Percentiles rank a stretch among this genome's conserved stretches.
Conservation (phyloP, 2,329 filamentous ascomycete genomes). For the Blastomyces gilchristii region DNA sequence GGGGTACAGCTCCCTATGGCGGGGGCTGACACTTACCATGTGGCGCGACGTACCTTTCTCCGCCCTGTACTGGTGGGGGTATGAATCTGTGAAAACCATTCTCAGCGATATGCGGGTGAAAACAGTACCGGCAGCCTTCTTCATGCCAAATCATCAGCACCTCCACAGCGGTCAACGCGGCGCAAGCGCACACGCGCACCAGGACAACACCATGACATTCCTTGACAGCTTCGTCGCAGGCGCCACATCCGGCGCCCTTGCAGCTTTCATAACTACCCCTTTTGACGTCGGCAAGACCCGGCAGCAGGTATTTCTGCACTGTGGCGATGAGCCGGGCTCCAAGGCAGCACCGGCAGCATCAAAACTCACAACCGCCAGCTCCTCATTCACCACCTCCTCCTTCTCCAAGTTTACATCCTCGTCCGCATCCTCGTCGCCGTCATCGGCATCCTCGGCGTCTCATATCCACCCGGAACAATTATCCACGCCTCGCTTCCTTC, state of each 20-base stretch:
- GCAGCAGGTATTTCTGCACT: slow-evolving; percentile 69
- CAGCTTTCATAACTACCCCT: slow-evolving; percentile 81
- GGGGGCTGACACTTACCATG: slow-evolving; percentile 77
- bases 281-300: slow-evolving; percentile 97
- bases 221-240: slow-evolving; percentile 83
- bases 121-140: slow-evolving; percentile 19
- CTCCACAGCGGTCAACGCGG: slow-evolving; percentile 30
- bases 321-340: slow-evolving; percentile 29
- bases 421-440: not conserved
- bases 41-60: slow-evolving; percentile 98
- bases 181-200: slow-evolving; percentile 48
- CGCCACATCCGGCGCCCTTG: slow-evolving; percentile 69
- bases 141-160: slow-evolving; percentile 8
- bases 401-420: slow-evolving; percentile 7
- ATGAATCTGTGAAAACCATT: slow-evolving; percentile 67
- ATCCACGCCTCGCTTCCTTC: slow-evolving; percentile 72
- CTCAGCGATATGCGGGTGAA: slow-evolving; percentile 58
- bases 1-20: slow-evolving; percentile 78
- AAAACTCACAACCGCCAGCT: slow-evolving; percentile 7
- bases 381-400: slow-evolving; percentile 12
- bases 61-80: slow-evolving; percentile 96
- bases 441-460: slow-evolving; percentile 6
- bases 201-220: slow-evolving; percentile 68
- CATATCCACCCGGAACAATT: slow-evolving; percentile 54
- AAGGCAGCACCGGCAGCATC: slow-evolving; percentile 13